Evolutionary conservation across 306 rosid species (phyloP), one percentile per base, ranked within the genome.

Genomic region (Purshia tridentata): DNA sequence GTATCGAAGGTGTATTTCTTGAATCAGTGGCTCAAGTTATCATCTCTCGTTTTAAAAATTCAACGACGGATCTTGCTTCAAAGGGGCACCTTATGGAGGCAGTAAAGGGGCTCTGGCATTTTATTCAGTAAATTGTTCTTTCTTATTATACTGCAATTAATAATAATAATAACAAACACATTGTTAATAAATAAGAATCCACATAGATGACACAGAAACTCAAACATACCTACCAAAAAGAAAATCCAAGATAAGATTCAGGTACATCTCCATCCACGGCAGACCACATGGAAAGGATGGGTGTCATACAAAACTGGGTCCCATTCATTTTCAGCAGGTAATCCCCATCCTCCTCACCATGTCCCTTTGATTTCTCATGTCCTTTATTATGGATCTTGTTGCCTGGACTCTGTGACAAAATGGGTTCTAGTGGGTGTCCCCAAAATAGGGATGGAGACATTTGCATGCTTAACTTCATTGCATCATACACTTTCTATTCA

Each of bases 271-370:
- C 52, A 65, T 53, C 22, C 56, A 44, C 46, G 76, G 80, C 88
- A 84, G 77, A 60, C 69, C 91, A 86, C 81, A 84, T 89, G 89
- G 77, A 49, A 64, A 49, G 12, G 42, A 29, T 71, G 75, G 57
- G 72, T 57, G 69, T 51, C 67, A 75, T 47, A 65, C 64, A 61
- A 70, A 61, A 69, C 63, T 70, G 80, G 76, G 68, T 40, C 85
- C 72, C 19, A 12, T 70, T 70, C 74, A 54, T 70, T 41, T 54
- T 70, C 64, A 42, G 44, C 74, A 49, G 4, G 29, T 11, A 47
- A 47, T 19, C 35, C 63, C 60, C 63, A 29, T 29, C 40, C 58
- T 40, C 60, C 5, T 65, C 72, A 62, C 54, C 69, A 40, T 40
- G 15, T 51, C 55, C 51, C 44, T 23, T 37, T 3, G 47, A 15